Conservation (phyloP, 164 flowering plant genomes). For the Brasenia schreberi region DNA sequence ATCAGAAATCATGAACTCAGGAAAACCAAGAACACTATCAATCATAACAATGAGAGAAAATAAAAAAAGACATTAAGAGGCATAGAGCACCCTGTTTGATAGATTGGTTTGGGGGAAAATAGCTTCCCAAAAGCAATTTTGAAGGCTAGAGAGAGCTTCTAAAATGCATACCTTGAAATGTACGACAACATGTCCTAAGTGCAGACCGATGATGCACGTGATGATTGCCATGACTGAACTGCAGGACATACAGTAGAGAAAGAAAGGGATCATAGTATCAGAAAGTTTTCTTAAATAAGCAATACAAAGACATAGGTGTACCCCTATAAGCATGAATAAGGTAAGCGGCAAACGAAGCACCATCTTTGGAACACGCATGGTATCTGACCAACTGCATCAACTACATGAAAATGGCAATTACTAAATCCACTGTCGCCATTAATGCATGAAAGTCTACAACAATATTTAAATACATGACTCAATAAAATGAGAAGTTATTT, state of each 20-base stretch:
- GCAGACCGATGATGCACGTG: slow-evolving; percentile 66
- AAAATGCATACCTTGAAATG: slow-evolving; percentile 38
- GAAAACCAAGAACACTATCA: neutral
- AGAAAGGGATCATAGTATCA: neutral
- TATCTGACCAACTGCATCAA: no score
- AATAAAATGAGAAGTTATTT: no score
- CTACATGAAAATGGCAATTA: no score
- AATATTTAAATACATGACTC: no score
- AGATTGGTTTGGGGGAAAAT: no score
- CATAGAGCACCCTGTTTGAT: neutral
- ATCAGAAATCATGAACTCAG: neutral
- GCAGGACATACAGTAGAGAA: slow-evolving; percentile 6
- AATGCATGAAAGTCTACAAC: no score
- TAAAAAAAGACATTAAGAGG: neutral
- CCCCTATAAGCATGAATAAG: neutral
- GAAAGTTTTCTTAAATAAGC: no score
- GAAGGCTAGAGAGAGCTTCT: neutral
- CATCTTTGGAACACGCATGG: no score
- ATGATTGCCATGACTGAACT: slow-evolving; percentile 72
- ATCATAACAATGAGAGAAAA: neutral
- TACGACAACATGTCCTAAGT: slow-evolving; percentile 59
- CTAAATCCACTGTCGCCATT: no score
- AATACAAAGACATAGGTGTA: no score
- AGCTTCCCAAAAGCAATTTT: no score
- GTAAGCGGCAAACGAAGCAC: neutral